These are phyloP conservation scores for Chenopodium berlandieri DNA, from an alignment of 148 eudicot genomes.

Conservation along the genomic window DNA sequence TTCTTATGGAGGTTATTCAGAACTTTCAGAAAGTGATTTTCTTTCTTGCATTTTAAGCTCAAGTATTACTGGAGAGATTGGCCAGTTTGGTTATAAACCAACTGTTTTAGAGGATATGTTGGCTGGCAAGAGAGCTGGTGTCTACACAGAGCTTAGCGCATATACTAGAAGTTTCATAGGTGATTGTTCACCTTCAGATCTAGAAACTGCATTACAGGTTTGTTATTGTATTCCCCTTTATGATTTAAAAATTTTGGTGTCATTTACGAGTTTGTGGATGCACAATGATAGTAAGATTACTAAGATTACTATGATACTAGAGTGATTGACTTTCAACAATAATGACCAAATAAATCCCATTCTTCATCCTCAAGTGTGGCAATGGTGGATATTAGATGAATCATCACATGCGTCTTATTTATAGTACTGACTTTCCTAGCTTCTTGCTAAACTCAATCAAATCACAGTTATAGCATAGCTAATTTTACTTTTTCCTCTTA, in stretches of 20 bases:
- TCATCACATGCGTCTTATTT: not conserved
- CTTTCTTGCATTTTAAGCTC: constrained; percentile 68
- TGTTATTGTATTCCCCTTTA: constrained; percentile 2
- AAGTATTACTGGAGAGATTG: constrained; percentile 79
- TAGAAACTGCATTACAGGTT: constrained; percentile 93
- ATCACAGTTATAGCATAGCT: not conserved
- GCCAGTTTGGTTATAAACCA: constrained; percentile 85
- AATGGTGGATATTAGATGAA: not conserved
- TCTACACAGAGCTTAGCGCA: constrained; percentile 66
- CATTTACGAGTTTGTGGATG: not conserved
- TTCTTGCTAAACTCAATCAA: not conserved
- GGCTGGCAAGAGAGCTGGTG: constrained; percentile 86
- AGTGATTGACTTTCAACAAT: not conserved
- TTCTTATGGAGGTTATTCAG: constrained; percentile 82
- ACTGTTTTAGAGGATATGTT: constrained; percentile 69
- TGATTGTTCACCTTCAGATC: constrained; percentile 87
- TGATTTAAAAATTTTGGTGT: not conserved
- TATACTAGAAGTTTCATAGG: constrained; percentile 79
- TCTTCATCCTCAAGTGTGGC: not conserved
- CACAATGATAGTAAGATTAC: not conserved
- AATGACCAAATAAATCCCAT: not conserved
- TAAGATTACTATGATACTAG: not conserved
- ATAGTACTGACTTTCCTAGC: not conserved
- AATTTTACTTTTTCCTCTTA: not conserved
- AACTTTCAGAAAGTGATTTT: constrained; percentile 71